phyloP scores from a whole-genome alignment of 2,329 filamentous ascomycete species.

The Anisogramma anomala region DNA sequence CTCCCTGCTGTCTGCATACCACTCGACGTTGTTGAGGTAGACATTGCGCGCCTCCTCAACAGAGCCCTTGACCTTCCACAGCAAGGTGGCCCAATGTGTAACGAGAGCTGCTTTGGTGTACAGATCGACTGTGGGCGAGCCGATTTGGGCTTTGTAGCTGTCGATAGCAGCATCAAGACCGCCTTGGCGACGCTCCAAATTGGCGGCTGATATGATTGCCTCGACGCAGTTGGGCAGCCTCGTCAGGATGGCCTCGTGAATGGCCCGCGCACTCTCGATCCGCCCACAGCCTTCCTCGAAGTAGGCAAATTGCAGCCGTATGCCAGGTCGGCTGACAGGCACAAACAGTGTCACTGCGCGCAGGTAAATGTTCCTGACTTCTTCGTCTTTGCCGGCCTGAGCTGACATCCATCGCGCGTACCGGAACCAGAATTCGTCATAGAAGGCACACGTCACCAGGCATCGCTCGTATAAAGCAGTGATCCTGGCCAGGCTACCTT shows the following conservation, averaged over 20 bases:
- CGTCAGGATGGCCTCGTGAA: slow-evolving; percentile 70
- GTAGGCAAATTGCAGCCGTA: slow-evolving; percentile 83
- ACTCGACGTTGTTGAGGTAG: slow-evolving; percentile 71
- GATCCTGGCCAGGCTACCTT: slow-evolving; percentile 63
- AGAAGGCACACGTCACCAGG: slow-evolving; percentile 81
- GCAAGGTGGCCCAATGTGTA: slow-evolving; percentile 72
- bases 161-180: slow-evolving; percentile 77
- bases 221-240: slow-evolving; percentile 73
- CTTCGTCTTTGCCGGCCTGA: slow-evolving; percentile 71
- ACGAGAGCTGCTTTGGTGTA: slow-evolving; percentile 79
- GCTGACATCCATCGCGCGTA: slow-evolving; percentile 89
- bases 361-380: slow-evolving; percentile 84
- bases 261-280: slow-evolving; percentile 66
- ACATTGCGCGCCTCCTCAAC: slow-evolving; percentile 71
- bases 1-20: slow-evolving; percentile 70
- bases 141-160: slow-evolving; percentile 71
- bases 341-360: slow-evolving; percentile 77
- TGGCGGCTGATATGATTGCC: slow-evolving; percentile 78
- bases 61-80: slow-evolving; percentile 81
- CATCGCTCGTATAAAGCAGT: slow-evolving; percentile 89
- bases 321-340: slow-evolving; percentile 70
- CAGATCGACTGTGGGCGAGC: slow-evolving; percentile 57
- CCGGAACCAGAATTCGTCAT: slow-evolving; percentile 97
- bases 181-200: slow-evolving; percentile 70
- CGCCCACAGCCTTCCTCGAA: slow-evolving; percentile 82